Evolutionary conservation across 2,329 filamentous ascomycete species (phyloP).

Genomic region (Aureobasidium sp.): DNA sequence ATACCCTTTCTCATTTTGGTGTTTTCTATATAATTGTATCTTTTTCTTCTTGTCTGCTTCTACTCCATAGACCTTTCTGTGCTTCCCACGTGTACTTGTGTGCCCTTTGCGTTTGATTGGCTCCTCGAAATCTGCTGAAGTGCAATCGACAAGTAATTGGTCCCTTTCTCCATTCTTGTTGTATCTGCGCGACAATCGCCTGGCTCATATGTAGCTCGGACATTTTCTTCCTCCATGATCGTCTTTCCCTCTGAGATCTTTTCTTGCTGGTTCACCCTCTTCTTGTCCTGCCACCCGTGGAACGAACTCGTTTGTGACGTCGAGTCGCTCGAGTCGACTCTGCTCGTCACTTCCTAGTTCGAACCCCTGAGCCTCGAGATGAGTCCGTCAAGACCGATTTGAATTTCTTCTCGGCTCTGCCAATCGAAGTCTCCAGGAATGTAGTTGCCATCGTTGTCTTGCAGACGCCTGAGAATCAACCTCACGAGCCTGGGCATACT

Average conservation of each 20-base stretch:
- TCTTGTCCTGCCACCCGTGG: too few relatives aligned
- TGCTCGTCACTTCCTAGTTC: too few relatives aligned
- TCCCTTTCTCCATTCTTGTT: not conserved
- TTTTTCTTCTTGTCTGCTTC: not conserved
- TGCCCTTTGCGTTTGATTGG: too few relatives aligned
- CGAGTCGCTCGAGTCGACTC: not conserved
- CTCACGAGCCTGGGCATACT: too few relatives aligned
- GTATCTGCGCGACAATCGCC: not conserved
- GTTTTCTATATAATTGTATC: not conserved
- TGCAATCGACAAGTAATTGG: not conserved
- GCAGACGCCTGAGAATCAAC: too few relatives aligned
- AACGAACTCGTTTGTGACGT: too few relatives aligned
- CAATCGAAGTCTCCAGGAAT: not conserved
- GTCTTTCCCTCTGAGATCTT: not conserved
- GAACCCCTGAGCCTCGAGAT: not conserved
- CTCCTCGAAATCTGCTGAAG: not conserved
- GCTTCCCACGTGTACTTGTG: not conserved
- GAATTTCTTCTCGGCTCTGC: not conserved
- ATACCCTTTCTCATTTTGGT: not conserved
- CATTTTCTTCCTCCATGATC: not conserved
- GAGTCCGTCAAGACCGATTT: not conserved
- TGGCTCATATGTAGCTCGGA: not conserved
- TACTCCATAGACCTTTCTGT: not conserved
- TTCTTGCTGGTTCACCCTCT: not conserved
- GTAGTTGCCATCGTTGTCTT: too few relatives aligned